These are phyloP conservation scores for Hirsutella minnesotensis DNA, from an alignment of 2,329 filamentous ascomycete species.

Conservation along the genomic window DNA sequence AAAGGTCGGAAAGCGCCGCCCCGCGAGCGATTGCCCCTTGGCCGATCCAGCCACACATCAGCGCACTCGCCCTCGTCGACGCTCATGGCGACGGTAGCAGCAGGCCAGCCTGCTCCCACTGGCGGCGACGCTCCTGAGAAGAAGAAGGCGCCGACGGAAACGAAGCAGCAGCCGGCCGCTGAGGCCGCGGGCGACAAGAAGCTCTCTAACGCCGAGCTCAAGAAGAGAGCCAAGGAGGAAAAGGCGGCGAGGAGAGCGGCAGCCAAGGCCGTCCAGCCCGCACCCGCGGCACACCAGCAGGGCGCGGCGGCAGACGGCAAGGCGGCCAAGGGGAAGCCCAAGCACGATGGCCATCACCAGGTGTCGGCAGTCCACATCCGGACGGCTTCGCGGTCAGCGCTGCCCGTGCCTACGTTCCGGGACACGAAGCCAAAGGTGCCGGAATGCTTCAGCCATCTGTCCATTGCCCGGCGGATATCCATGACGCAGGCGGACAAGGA, in stretches of 20 bases:
- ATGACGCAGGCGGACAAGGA: constrained; percentile 53
- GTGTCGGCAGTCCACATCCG: constrained; percentile 20
- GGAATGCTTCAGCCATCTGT: constrained; percentile 73
- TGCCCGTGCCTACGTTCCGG: constrained; percentile 19
- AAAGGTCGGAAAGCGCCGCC: no score
- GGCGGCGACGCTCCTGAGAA: constrained; percentile 13
- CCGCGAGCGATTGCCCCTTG: not conserved
- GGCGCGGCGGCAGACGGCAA: constrained; percentile 31
- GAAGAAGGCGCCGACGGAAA: constrained; percentile 11
- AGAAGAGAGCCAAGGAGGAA: constrained; percentile 82
- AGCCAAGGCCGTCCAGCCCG: constrained; percentile 44
- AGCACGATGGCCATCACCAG: constrained; percentile 27
- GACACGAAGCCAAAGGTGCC: constrained; percentile 49
- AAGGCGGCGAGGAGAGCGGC: constrained; percentile 77
- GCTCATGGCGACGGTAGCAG: constrained; percentile 13
- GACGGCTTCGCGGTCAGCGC: constrained; percentile 17
- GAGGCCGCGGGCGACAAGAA: constrained; percentile 34
- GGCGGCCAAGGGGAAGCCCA: constrained; percentile 28
- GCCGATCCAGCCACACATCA: not conserved
- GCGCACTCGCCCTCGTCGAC: not conserved
- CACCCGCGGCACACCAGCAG: constrained; percentile 24
- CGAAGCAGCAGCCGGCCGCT: constrained; percentile 10
- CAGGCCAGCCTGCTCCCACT: constrained; percentile 16
- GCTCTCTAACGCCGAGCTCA: constrained; percentile 66
- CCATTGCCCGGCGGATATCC: constrained; percentile 48